Evolutionary conservation across 2,329 filamentous ascomycete genomes (phyloP).

Genomic region (Penicillium brevicompactum): DNA sequence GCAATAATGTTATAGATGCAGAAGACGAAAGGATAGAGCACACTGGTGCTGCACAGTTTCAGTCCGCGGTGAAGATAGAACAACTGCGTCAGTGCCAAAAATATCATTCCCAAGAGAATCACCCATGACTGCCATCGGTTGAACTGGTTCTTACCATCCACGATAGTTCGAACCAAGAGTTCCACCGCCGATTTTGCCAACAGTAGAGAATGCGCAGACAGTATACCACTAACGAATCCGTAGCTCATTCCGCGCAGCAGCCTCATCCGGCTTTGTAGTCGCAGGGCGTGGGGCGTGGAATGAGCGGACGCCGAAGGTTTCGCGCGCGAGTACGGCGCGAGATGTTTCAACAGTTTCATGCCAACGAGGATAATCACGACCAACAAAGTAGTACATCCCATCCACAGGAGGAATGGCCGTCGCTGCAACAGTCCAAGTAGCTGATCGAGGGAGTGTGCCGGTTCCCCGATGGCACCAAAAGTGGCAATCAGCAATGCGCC

Average conservation of each 20-base stretch:
- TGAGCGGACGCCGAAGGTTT: constrained; percentile 48
- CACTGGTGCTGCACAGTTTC: constrained; percentile 91
- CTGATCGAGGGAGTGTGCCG: constrained; percentile 83
- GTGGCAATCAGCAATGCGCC: constrained; percentile 91
- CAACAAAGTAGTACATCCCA: constrained; percentile 74
- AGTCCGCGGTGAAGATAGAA: constrained; percentile 94
- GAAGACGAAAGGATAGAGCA: constrained; percentile 95
- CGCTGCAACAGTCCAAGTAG: constrained; percentile 74
- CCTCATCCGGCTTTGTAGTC: constrained; percentile 64
- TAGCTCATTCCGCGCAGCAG: constrained; percentile 82
- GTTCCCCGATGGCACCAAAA: constrained; percentile 91
- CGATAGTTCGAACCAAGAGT: constrained; percentile 80
- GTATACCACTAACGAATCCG: constrained; percentile 84
- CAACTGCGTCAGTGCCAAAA: constrained; percentile 82
- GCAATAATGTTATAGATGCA: constrained; percentile 99
- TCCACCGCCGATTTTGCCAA: constrained; percentile 97
- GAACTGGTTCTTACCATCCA: constrained; percentile 90
- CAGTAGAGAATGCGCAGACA: constrained; percentile 90
- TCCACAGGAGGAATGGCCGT: constrained; percentile 82
- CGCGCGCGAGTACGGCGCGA: constrained; percentile 36
- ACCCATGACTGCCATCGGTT: constrained; percentile 93
- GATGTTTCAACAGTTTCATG: constrained; percentile 49
- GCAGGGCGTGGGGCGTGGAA: constrained; percentile 38
- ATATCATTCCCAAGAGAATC: constrained; percentile 78
- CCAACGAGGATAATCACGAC: constrained; percentile 68